Base-by-base conservation (phyloP, 2,329 filamentous ascomycete genomes). In the Alternaria consortialis region DNA sequence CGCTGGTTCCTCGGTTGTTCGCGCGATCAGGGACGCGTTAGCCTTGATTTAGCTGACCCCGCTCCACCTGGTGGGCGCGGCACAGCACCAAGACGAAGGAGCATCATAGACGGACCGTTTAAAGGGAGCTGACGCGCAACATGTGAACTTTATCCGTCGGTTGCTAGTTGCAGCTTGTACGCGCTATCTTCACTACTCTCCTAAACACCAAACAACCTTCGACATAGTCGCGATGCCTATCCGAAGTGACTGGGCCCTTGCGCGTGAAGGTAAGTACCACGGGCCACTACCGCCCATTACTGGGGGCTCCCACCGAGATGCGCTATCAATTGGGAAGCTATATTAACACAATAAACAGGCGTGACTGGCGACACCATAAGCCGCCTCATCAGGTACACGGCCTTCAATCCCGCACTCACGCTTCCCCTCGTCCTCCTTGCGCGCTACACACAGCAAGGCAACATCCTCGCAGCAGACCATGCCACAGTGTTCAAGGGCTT, bases 371-470 rank as follows among this genome's bases (percentile, higher is more conserved):
- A 91, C 71, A 86, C 88, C 12, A 65, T 91, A 60, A 78, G 84
- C 36, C 82, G 82, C 39, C 71, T 90, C 40, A 73, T 92, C 66
- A 84, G 85, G 64, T 81, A 81, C 55, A 92, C 88, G 0, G 81
- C 85, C 7, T 80, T 92, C 60, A 90, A 91, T 71, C 90, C 90
- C 2, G 81, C 83, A 39, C 79, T 91, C 20, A 84, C 90, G 0
- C 78, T 92, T 12, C 86, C 89, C 1, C 80, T 92, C 25, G 70
- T 91, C 44, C 82, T 91, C 5, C 81, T 89, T 23, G 85, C 87
- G 8, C 84, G 85, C 29, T 90, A 87, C 80, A 91, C 89, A n/a
- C 81, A 85, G 66, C 83, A 83, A 65, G 90, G 90, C 51, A 81
- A 83, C 56, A 79, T 86, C 53, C 72, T 90, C 17, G 80, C 85